Evolutionary conservation across 1,284 basidiomycete species (phyloP), one percentile per base, ranked within the genome.

Genomic region (Porodaedalea pini): DNA sequence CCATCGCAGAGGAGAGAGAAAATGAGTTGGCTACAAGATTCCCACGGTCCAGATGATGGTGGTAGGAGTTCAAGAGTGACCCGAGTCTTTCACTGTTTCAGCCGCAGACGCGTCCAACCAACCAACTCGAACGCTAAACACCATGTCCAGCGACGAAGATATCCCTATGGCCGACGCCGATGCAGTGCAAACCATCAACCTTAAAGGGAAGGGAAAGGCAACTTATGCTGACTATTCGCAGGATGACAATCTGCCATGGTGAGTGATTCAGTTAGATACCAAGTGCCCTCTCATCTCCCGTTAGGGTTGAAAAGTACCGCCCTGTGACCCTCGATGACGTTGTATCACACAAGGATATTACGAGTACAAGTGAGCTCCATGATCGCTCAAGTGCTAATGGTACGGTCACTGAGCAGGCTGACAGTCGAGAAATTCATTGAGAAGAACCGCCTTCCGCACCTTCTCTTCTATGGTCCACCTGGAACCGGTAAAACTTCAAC

Each of bases 401-500:
- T 47, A 32, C 51, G 34, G 40, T 54, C n/a, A 23, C 36, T 54
- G 65, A 23, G 61, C 47, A 7, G 10, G 10, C 43, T n/a, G 61
- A 10, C 59, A 98, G 95, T 98, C 71, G 92, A 96, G 71, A 91
- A 90, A 69, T 99, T 99, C 70, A 96, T 99, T 66, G 88, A 94
- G 65, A 94, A 94, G 71, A 95, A 96, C 63, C 78, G 95, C 50
- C 73, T 99, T 25, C 97, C 97, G 0, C 97, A 99, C 73, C 78
- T 99, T 21, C 79, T 99, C 45, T 94, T 99, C 73, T 99, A 99
- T 68, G 97, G 97, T 0, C 97, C 97, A 32, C 97, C 97, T 15
- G 97, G 92, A 15, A 99, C 96, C 0, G 96, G 96, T 51, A 99
- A 99, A 74, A 99, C 96, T 1, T 95, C 93, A 0, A 99, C 95